These are phyloP conservation scores for Anaeramoeba flamelloides DNA, from an alignment of 78 protist genomes.

Conservation along the genomic window DNA sequence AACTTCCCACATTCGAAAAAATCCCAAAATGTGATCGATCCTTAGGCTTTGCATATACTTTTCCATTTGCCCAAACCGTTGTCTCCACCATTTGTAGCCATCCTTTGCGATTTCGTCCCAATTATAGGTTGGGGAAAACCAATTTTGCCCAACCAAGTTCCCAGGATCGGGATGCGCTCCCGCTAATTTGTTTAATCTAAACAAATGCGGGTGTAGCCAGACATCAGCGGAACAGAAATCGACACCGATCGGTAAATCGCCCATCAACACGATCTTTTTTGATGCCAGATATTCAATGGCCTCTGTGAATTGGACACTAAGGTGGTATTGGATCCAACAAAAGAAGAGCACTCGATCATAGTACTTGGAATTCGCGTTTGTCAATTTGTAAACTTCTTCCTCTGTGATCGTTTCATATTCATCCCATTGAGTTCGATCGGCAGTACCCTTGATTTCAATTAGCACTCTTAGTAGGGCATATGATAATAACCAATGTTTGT, in stretches of 20 bases:
- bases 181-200: not conserved
- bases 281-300: not conserved
- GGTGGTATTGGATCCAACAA: not conserved
- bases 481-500: not conserved
- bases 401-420: not conserved
- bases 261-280: not conserved
- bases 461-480: not conserved
- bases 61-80: not conserved
- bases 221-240: not conserved
- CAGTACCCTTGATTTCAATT: too few species aligned
- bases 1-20: not conserved
- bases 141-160: not conserved
- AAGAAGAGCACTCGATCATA: not conserved
- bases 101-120: not conserved
- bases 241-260: not conserved
- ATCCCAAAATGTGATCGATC: not conserved
- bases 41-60: not conserved
- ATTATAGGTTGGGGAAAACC: conserved; percentile 1
- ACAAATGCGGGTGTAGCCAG: not conserved
- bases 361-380: not conserved
- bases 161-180: not conserved
- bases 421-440: not conserved
- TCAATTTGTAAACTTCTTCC: not conserved
- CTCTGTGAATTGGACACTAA: not conserved
- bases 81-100: not conserved